Evolutionary conservation across 2,329 filamentous ascomycete species (phyloP), one percentile per base, ranked within the genome.

Genomic region (Cladophialophora exuberans): DNA sequence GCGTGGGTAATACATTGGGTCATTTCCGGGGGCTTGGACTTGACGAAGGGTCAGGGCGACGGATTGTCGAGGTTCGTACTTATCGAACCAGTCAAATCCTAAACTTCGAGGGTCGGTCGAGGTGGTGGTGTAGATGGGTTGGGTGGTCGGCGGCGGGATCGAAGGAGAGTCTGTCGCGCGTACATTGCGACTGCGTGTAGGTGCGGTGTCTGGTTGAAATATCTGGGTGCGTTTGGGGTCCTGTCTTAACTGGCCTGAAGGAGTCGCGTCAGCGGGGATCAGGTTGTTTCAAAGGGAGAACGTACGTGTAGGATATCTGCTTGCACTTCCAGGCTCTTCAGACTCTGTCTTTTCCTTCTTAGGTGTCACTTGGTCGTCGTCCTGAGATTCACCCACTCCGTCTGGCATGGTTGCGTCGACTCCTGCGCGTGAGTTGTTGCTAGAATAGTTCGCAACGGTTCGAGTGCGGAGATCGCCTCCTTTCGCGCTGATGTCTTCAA

Each of bases 171-270:
- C 62, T 6, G 78, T 76, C 20, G 77, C 69, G 61, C 87, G 83
- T 50, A 87, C 82, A 6, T 81, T 83, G 63, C 59, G 48, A 23
- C 85, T 81, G 59, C 89, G 81, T 11, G 81, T 76, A 3, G 86
- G 77, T 7, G 81, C 82, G 2, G 85, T 85, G 65, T 95, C 90
- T 25, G 90, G 90, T 68, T 94, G 89, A 71, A 93, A 95, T 47
- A 94, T 85, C 48, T 92, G 85, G 60, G 90, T 81, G 67, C 92
- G 90, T 1, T 90, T 87, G 23, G 90, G 90, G n/a, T 89, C 89
- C 69, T 94, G 89, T 61, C 90, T 82, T 46, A 92, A 76, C 31
- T 62, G 60, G 11, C 62, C 60, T 61, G 35, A 18, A n/a, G 10
- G n/a, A 47, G 28, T 33, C 25, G 38, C 43, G 56, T 59, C 23